Evolutionary conservation across 148 eudicot species (phyloP).

Genomic region (Rhododendron mucronatum): DNA sequence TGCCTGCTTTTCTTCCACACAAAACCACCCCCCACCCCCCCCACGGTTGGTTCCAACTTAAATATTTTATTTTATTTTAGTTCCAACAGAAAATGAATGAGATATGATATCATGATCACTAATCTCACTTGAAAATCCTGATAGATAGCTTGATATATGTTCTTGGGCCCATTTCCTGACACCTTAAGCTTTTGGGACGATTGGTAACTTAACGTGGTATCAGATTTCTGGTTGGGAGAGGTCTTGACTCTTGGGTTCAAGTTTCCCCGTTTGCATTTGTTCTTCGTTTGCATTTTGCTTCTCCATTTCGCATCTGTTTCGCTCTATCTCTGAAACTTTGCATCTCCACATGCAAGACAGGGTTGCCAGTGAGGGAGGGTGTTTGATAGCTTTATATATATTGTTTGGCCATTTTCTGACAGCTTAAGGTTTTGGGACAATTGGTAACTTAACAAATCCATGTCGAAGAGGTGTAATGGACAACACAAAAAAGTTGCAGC

Average conservation of each 20-base stretch:
- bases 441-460: not conserved
- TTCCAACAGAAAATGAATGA: not conserved
- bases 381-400: not conserved
- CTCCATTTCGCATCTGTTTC: not conserved
- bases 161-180: not conserved
- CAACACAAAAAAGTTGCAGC: not conserved
- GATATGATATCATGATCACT: not conserved
- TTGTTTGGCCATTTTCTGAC: not conserved
- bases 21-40: too few species aligned
- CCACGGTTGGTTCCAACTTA: not conserved
- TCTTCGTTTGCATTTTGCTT: not conserved
- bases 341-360: not conserved
- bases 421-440: not conserved
- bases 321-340: not conserved
- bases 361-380: not conserved
- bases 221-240: not conserved
- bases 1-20: not conserved
- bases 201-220: not conserved
- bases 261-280: not conserved
- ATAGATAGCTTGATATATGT: not conserved
- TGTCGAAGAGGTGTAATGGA: not conserved
- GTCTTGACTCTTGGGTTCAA: not conserved
- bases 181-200: not conserved
- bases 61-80: not conserved
- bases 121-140: not conserved